These are phyloP conservation scores for Salvia sclarea DNA, from an alignment of 305 asterid genomes.

Conservation along the genomic window DNA sequence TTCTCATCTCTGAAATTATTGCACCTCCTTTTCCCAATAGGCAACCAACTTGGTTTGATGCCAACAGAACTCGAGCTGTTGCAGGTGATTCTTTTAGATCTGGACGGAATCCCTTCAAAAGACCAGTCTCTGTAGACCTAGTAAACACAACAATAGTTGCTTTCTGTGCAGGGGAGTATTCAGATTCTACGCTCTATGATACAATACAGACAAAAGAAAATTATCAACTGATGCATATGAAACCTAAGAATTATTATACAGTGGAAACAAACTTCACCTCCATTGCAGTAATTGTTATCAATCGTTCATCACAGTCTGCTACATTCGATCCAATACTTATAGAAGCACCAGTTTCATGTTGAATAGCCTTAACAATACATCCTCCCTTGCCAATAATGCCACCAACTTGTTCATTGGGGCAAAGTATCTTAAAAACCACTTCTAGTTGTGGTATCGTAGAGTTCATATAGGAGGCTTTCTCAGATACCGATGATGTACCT, in stretches of 20 bases:
- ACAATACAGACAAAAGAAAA: conserved; percentile 14
- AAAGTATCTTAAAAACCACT: conserved; percentile 63
- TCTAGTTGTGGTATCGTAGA: conserved; percentile 42
- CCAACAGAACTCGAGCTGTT: conserved; percentile 55
- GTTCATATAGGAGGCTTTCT: conserved; percentile 34
- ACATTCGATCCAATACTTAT: conserved; percentile 51
- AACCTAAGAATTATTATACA: conserved; percentile 2
- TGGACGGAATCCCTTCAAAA: conserved; percentile 39
- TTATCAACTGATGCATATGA: conserved; percentile 28
- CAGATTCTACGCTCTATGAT: conserved; percentile 49
- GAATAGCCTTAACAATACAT: conserved; percentile 48
- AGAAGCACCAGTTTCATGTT: conserved; percentile 57
- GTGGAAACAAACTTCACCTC: conserved; percentile 48
- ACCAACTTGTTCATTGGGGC: conserved; percentile 60
- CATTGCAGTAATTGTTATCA: conserved; percentile 59
- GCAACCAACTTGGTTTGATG: conserved; percentile 64
- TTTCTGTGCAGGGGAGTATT: conserved; percentile 62
- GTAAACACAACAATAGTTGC: conserved; percentile 57
- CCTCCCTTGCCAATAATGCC: conserved; percentile 76
- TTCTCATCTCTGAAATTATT: conserved; percentile 69
- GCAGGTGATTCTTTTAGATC: conserved; percentile 40
- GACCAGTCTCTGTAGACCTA: conserved; percentile 42
- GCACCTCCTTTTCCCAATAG: conserved; percentile 78
- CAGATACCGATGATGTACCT: conserved; percentile 34
- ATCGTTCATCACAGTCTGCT: conserved; percentile 55